Conservation (phyloP, 768 basidiomycete genomes). For the Calocybe cyanea region DNA sequence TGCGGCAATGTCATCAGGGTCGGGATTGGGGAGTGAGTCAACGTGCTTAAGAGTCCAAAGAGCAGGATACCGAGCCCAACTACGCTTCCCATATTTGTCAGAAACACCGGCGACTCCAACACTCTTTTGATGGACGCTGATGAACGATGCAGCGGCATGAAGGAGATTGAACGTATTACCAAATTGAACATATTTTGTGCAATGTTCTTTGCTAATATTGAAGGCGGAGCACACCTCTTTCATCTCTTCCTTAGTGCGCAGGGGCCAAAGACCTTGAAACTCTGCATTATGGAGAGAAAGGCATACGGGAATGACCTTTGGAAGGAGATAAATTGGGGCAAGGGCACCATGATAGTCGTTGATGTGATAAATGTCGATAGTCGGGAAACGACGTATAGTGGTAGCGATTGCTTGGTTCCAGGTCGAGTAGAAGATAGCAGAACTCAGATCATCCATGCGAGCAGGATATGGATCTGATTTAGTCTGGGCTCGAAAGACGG, state of each 20-base stretch:
- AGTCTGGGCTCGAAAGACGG: conserved; percentile 95
- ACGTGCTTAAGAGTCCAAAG: conserved; percentile 95
- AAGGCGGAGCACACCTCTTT: conserved; percentile 98
- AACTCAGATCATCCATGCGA: conserved; percentile 95
- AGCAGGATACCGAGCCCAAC: conserved; percentile 95
- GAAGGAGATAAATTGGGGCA: conserved; percentile 86
- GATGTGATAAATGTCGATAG: conserved; percentile 91
- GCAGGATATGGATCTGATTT: conserved; percentile 95
- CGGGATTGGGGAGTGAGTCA: conserved; percentile 92
- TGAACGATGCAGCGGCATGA: conserved; percentile 90
- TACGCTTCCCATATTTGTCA: conserved; percentile 96
- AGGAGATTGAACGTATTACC: conserved; percentile 97
- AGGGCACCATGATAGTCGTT: conserved; percentile 96
- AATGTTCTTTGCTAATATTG: conserved; percentile 94
- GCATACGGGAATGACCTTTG: conserved; percentile 86
- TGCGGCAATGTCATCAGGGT: conserved; percentile 92
- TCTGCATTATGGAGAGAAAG: conserved; percentile 95
- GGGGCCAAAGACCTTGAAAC: conserved; percentile 95
- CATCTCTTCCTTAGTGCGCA: conserved; percentile 97
- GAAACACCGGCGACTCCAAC: conserved; percentile 95
- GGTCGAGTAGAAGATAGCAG: conserved; percentile 96
- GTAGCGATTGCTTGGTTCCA: conserved; percentile 98
- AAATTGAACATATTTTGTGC: conserved; percentile 96
- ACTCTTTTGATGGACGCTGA: conserved; percentile 90
- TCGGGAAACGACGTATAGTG: conserved; percentile 80